Conservation (phyloP, 192 early-diverging fungal genomes). For the Pilaira anomala region DNA sequence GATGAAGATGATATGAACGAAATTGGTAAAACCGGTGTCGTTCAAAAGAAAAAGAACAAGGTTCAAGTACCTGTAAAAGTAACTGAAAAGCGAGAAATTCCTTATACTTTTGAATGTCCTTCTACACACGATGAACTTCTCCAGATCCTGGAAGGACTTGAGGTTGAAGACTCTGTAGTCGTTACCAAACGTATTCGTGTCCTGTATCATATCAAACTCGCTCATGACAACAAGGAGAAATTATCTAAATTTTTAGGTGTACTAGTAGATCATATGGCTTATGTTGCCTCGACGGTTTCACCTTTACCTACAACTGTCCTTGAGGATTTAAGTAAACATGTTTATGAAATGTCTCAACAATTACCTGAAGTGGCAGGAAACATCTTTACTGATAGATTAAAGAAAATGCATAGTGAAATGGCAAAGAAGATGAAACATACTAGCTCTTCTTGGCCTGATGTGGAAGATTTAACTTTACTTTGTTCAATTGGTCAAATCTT, state of each 20-base stretch:
- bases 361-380: constrained; percentile 57
- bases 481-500: constrained; percentile 73
- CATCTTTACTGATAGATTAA: constrained; percentile 50
- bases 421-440: constrained; percentile 28
- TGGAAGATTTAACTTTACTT: constrained; percentile 63
- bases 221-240: constrained; percentile 76
- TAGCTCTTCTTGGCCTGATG: constrained; percentile 42
- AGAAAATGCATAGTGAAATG: constrained; percentile 45
- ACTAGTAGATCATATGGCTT: constrained; percentile 68
- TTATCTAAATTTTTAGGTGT: constrained; percentile 60
- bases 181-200: constrained; percentile 82
- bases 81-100: constrained; percentile 52
- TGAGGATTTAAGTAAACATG: constrained; percentile 56
- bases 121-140: constrained; percentile 67
- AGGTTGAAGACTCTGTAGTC: constrained; percentile 63
- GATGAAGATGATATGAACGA: constrained; percentile 56
- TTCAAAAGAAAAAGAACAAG: constrained; percentile 12
- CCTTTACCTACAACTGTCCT: constrained; percentile 47
- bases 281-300: constrained; percentile 56
- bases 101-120: constrained; percentile 85
- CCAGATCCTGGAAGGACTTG: constrained; percentile 58
- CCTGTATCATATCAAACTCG: constrained; percentile 80
- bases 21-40: constrained; percentile 17
- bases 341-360: constrained; percentile 62
- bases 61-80: background rate